Base-by-base conservation (phyloP, 225 moss, liverwort and hornwort genomes). In the Marchantia polymorpha region DNA sequence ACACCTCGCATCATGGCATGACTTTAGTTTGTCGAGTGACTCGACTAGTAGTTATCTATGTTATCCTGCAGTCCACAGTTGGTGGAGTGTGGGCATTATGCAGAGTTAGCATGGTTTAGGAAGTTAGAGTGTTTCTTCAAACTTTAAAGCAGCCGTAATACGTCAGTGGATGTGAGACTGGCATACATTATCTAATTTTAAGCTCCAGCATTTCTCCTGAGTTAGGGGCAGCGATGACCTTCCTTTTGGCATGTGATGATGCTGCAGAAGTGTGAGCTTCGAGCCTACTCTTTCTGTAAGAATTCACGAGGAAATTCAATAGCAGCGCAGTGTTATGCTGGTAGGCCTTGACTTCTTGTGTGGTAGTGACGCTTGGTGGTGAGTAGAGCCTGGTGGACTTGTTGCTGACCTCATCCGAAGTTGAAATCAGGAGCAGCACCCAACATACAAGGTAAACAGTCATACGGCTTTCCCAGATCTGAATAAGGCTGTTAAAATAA, bases 201-300 rank as follows among this genome's bases (percentile, higher is more conserved):
- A 82, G 58, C 76, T 75, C 11, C 29, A 48, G 52, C 74, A 69
- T 82, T 47, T 79, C 65, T 53, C 73, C 6, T 52, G 15, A 66
- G 56, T 39, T 79, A 82, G 71, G 76, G 79, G 39, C 64, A 79
- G 85, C 79, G 68, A 78, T 86, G 83, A 86, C 82, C 56, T 86
- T 80, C 80, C 82, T 80, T 66, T 85, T 85, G 77, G 76, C 82
- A 82, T 85, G 79, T 83, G 82, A 77, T 85, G 85, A 77, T 85
- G 59, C 80, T 82, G 82, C 82, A 82, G 85, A 83, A 78, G 79
- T 80, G 56, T 85, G 85, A 71, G 56, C 82, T 72, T 72, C 82
- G 73, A 77, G 80, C 80, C 72, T 80, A 58, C 73, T 53, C 82
- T 80, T 64, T 72, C 80, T 82, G 70, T 85, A 77, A 81, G 70